Evolutionary conservation across 1,139 yeast genomes (phyloP).

Genomic region (Yamadazyma atlantica): DNA sequence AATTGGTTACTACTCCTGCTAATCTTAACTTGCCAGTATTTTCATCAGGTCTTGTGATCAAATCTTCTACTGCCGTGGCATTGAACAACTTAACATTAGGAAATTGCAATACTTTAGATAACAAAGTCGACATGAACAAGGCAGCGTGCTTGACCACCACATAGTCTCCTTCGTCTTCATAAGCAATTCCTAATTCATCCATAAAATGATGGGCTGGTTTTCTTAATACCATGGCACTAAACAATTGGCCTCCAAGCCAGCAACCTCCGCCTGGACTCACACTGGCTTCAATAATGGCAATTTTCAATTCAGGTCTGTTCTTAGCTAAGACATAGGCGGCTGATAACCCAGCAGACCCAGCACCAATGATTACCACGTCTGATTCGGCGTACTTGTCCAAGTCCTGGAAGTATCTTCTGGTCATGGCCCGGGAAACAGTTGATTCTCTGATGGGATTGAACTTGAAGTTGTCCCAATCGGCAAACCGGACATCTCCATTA

Average conservation of each 20-base stretch:
- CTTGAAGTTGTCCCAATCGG: conserved; percentile 66
- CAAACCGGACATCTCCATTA: conserved; percentile 25
- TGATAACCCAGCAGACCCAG: conserved; percentile 76
- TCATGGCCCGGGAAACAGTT: conserved; percentile 83
- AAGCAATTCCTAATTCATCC: conserved; percentile 61
- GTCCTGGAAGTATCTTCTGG: conserved; percentile 71
- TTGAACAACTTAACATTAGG: conserved; percentile 78
- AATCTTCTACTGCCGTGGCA: conserved; percentile 80
- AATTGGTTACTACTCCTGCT: conserved; percentile 81
- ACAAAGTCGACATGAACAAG: conserved; percentile 67
- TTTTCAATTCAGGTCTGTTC: conserved; percentile 73
- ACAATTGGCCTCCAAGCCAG: conserved; percentile 79
- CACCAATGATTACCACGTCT: conserved; percentile 75
- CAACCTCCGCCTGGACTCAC: conserved; percentile 84
- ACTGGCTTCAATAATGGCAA: conserved; percentile 72
- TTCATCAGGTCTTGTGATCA: conserved; percentile 62
- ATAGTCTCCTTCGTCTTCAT: conserved; percentile 79
- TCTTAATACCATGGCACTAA: conserved; percentile 77
- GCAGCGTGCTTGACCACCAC: conserved; percentile 85
- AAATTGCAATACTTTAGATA: conserved; percentile 67
- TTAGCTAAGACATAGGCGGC: conserved; percentile 74
- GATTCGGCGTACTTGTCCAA: conserved; percentile 74
- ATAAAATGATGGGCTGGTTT: conserved; percentile 74
- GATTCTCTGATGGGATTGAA: conserved; percentile 78
- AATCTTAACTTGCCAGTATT: conserved; percentile 57